Percentiles rank a stretch among this genome's conserved stretches.
phyloP scores from a whole-genome alignment of 257 asterid genomes.

The Cynanchum wilfordii region DNA sequence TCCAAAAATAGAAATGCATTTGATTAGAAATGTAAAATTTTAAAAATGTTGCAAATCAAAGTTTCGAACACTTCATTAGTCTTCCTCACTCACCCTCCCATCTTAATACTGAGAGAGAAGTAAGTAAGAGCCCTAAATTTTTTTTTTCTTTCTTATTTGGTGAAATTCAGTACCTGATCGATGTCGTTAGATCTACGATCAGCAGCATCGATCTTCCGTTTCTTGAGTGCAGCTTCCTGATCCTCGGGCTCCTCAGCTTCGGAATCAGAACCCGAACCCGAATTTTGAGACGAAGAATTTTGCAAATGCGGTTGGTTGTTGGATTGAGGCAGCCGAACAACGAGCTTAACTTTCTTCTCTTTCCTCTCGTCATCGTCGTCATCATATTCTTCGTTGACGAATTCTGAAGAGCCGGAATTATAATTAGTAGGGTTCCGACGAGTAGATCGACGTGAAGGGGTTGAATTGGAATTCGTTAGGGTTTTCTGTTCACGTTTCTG shows the following conservation, averaged over 20 bases:
- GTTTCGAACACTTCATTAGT: not conserved
- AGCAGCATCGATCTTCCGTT: slow-evolving; percentile 45
- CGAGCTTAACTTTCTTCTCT: slow-evolving; percentile 87
- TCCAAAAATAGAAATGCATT: slow-evolving; percentile 38
- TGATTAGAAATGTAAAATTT: slow-evolving; percentile 12
- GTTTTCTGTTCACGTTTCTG: slow-evolving; percentile 17
- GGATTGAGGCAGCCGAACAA: slow-evolving; percentile 68
- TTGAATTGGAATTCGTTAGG: slow-evolving; percentile 32
- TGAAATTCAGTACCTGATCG: slow-evolving; percentile 40
- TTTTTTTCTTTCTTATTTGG: too few relatives aligned
- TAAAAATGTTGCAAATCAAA: slow-evolving; percentile 11
- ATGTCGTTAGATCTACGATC: slow-evolving; percentile 70
- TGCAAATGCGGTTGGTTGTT: slow-evolving; percentile 27
- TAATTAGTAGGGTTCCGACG: slow-evolving; percentile 48
- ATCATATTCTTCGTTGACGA: slow-evolving; percentile 27
- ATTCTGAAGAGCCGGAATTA: slow-evolving; percentile 18
- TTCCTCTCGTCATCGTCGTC: slow-evolving; percentile 83
- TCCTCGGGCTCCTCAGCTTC: slow-evolving; percentile 43
- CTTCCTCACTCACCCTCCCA: not conserved
- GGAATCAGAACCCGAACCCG: slow-evolving; percentile 40
- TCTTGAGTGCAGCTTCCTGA: slow-evolving; percentile 34
- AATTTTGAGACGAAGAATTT: slow-evolving; percentile 19
- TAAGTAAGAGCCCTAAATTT: not conserved
- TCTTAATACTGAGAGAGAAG: not conserved
- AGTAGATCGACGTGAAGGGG: slow-evolving; percentile 52